Conservation (phyloP, 2,329 filamentous ascomycete species). For the Cephalotrichum gorgonifer region DNA sequence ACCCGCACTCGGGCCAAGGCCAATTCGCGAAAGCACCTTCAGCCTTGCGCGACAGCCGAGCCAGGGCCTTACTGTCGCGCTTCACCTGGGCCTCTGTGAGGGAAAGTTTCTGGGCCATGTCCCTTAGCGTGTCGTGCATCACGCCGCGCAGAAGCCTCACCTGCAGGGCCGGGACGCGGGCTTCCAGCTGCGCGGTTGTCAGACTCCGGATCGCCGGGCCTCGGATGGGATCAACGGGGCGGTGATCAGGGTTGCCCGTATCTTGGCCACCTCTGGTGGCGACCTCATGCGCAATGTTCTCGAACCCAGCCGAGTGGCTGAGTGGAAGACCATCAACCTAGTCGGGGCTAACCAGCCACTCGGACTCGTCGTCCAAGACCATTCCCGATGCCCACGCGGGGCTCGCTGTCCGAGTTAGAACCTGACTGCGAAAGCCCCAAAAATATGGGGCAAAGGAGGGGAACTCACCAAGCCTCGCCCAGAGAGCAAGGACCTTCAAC, state of each 20-base stretch:
- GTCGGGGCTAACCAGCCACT: conserved; percentile 4
- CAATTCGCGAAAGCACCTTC: background rate
- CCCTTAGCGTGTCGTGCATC: background rate
- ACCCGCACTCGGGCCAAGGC: background rate
- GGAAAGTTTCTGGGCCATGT: background rate
- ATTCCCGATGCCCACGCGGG: conserved; percentile 4
- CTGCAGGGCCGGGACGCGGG: conserved; percentile 1
- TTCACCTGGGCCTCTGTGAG: background rate
- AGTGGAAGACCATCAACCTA: conserved; percentile 3
- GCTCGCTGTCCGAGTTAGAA: background rate
- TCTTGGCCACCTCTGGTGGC: background rate
- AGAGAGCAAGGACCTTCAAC: conserved; percentile 2
- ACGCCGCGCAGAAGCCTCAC: conserved; percentile 1
- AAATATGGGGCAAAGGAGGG: background rate
- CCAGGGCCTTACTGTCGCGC: background rate
- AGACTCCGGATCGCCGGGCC: background rate
- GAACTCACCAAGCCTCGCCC: conserved; percentile 2
- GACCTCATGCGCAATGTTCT: background rate
- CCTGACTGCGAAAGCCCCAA: no score
- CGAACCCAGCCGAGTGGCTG: conserved; percentile 1
- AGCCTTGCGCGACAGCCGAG: background rate
- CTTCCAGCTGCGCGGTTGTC: background rate
- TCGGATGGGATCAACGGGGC: background rate
- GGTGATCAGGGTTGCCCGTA: background rate
- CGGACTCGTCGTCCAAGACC: background rate